Evolutionary conservation across 148 eudicot species (phyloP), one percentile per base, ranked within the genome.

Genomic region (Polygonum aviculare): DNA sequence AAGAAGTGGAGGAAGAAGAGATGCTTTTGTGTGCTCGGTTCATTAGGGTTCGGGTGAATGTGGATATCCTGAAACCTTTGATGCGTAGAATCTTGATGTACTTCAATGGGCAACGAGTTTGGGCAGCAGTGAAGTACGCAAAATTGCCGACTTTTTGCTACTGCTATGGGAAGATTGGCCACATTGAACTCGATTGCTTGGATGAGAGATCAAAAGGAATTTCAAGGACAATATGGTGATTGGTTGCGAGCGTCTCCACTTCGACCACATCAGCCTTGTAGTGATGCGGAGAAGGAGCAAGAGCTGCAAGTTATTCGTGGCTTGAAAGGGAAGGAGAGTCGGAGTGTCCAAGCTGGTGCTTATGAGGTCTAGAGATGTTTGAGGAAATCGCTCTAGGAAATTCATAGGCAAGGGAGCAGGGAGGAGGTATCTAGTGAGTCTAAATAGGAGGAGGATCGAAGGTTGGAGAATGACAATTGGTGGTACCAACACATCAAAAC

Each of bases 231-330:
- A 12, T 72, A 15, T n/a, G 52, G 74, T 0, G 8, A 47, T 5
- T 39, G 21, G 21, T 4, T 72, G 5, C 2, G 51, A 1, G 74
- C 52, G 26, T 40, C 50, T 0, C 74, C 74, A 5, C n/a, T 5
- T 0, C 2, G 0, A 1, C 5, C 5, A 2, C 7, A 15, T 40
- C 9, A 36, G 5, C 10, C 12, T 1, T 0, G 48, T 0, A n/a
- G 51, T 15, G 21, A 7, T 15, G 0, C 22, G 1, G 51, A 41
- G 26, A 44, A 26, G 9, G 74, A 72, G 3, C 15, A 72, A 2
- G 48, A 49, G 9, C 1, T 12, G 2, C 14, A 2, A 10, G 3
- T 49, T 11, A 10, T 49, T 0, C 10, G 12, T 0, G 52, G 12
- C 2, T 2, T 10, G 12, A 4, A 0, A 0, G 52, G 16, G 2